phyloP scores from a whole-genome alignment of 2,329 filamentous ascomycete genomes.

The Microdochium nivale region DNA sequence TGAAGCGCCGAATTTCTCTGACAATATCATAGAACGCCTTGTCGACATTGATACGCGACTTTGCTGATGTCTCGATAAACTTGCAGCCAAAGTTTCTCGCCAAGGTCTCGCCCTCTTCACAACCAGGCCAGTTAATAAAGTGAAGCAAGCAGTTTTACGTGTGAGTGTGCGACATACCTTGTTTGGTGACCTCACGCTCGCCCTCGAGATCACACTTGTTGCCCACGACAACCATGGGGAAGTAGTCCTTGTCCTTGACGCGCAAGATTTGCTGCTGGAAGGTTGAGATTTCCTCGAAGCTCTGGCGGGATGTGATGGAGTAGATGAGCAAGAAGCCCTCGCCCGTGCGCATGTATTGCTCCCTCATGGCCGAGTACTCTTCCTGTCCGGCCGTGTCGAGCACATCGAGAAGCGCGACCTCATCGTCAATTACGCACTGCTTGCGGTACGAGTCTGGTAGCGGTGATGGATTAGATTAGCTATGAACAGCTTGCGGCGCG shows the following conservation, averaged over 20 bases:
- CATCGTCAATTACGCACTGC: constrained; percentile 98
- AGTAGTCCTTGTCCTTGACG: constrained; percentile 99
- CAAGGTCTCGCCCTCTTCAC: constrained; percentile 77
- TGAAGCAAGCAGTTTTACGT: constrained; percentile 3
- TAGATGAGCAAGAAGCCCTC: constrained; percentile 97
- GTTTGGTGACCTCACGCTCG: constrained; percentile 83
- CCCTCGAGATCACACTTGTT: constrained; percentile 98
- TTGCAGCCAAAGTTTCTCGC: constrained; percentile 88
- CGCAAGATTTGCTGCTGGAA: constrained; percentile 98
- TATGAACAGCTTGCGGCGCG: not conserved
- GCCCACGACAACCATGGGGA: constrained; percentile 96
- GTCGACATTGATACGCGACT: constrained; percentile 96
- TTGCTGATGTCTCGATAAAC: constrained; percentile 98
- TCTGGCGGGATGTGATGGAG: constrained; percentile 95
- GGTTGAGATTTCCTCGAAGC: constrained; percentile 96
- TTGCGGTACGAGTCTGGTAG: constrained; percentile 92
- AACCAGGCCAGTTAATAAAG: constrained; percentile 6
- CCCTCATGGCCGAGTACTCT: constrained; percentile 98
- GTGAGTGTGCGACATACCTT: constrained; percentile 56
- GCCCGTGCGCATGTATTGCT: constrained; percentile 99
- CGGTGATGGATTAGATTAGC: constrained; percentile 3
- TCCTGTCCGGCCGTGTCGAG: constrained; percentile 97
- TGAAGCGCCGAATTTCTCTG: constrained; percentile 94
- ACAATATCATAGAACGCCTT: constrained; percentile 98
- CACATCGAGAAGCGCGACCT: constrained; percentile 94